These are phyloP conservation scores for Lindgomyces ingoldianus DNA, from an alignment of 495 filamentous ascomycete species.

Conservation along the genomic window DNA sequence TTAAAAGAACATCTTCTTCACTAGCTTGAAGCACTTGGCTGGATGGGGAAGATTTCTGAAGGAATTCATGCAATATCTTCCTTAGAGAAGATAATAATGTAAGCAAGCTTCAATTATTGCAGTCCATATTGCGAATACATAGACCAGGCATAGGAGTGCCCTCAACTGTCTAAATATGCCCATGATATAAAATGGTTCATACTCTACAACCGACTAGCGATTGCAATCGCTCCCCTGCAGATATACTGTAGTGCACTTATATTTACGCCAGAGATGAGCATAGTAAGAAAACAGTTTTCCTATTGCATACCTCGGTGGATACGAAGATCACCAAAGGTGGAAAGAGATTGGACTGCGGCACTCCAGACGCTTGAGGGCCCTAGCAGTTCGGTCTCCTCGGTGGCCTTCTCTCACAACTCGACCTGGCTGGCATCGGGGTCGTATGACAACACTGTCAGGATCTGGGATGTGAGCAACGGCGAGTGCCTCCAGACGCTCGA, in stretches of 20 bases:
- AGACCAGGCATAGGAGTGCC: background rate
- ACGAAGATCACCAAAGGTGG: slow-evolving; percentile 9
- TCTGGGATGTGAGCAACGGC: background rate
- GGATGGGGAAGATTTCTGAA: background rate
- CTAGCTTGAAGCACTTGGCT: background rate
- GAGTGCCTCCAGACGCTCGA: background rate
- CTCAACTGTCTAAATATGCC: background rate
- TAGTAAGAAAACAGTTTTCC: slow-evolving; percentile 33
- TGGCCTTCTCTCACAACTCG: no score
- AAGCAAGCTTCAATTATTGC: no score
- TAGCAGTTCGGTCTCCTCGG: no score
- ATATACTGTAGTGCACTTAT: slow-evolving; percentile 31
- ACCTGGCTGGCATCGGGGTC: no score
- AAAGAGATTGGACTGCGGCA: slow-evolving; percentile 26
- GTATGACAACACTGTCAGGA: background rate
- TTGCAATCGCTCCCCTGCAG: background rate
- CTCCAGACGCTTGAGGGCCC: no score
- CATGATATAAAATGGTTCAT: background rate
- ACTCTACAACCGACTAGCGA: background rate
- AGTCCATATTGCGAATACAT: no score
- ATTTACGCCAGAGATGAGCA: slow-evolving; percentile 40
- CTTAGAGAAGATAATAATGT: no score
- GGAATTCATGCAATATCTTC: background rate
- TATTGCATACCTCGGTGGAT: slow-evolving; percentile 7
- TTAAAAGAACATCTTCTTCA: background rate